phyloP scores from a whole-genome alignment of 805 yeast species.

The Peterozyma toletana region DNA sequence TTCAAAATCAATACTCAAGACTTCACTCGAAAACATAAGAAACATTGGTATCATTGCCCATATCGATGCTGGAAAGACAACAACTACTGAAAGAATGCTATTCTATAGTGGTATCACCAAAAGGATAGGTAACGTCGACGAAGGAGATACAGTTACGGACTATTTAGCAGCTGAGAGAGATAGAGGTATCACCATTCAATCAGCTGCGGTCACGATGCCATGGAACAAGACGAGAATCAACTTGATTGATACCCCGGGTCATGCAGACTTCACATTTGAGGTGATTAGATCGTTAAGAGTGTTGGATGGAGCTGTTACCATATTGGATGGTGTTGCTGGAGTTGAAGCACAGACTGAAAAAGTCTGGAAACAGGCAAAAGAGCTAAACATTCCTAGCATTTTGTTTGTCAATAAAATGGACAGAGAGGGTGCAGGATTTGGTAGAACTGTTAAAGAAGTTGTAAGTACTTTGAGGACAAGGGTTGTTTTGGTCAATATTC shows the following conservation, averaged over 20 bases:
- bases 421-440: slow-evolving; percentile 90
- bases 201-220: slow-evolving; percentile 88
- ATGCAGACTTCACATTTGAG: slow-evolving; percentile 95
- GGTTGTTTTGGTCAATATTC: slow-evolving; percentile 70
- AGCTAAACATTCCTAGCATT: slow-evolving; percentile 62
- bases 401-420: slow-evolving; percentile 94
- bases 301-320: slow-evolving; percentile 89
- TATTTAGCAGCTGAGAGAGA: slow-evolving; percentile 83
- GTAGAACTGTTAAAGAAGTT: slow-evolving; percentile 82
- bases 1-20: slow-evolving; percentile 1
- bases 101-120: slow-evolving; percentile 76
- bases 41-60: slow-evolving; percentile 98
- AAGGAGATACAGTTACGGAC: slow-evolving; percentile 95
- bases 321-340: slow-evolving; percentile 93
- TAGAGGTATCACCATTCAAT: slow-evolving; percentile 92
- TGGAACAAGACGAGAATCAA: slow-evolving; percentile 75
- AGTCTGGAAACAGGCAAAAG: slow-evolving; percentile 85
- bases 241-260: slow-evolving; percentile 96
- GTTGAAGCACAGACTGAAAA: slow-evolving; percentile 98
- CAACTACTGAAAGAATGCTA: slow-evolving; percentile 95
- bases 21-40: slow-evolving; percentile 38
- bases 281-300: slow-evolving; percentile 86
- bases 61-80: slow-evolving; percentile 97
- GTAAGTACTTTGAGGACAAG: slow-evolving; percentile 68
- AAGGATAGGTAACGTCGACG: slow-evolving; percentile 87